Base-by-base conservation (phyloP, 768 basidiomycete species). In the Leccinum boreale region DNA sequence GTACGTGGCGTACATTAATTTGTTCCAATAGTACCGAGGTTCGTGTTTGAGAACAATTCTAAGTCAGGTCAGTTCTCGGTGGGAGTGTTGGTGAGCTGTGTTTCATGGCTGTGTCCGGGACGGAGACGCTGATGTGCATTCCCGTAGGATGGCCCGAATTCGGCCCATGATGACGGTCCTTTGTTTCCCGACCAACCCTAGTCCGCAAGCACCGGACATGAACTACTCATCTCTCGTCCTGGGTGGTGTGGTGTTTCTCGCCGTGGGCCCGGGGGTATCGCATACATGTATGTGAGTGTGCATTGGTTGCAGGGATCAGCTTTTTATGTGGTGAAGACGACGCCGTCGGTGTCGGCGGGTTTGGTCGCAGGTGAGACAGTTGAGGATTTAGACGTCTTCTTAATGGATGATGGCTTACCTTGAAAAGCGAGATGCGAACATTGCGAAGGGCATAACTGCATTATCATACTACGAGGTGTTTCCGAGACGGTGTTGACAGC, bases 21-120 rank as follows among this genome's bases (percentile, higher is more conserved):
- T 29, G 3, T 79, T 28, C 81, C 85, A 0, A 81, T 85, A 55
- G 67, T 70, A 0, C 74, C 77, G n/a, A 75, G 82, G 23, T 31
- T 31, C 29, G 63, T 77, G 4, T 82, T 78, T 49, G 67, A 72
- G 3, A 77, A 80, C 52, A 59, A 73, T 17, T 78, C 77, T 59
- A 67, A 70, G 57, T 79, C 74, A 6, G 84, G 81, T 3, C 75
- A 77, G 0, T 82, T 80, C 62, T 66, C 69, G 31, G 72, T 81
- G 11, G 80, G 79, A 1, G 45, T 63, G 2, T 75, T 74, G 49
- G 79, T 78, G 44, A n/a, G 4, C 21, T 21, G 29, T 29, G 29
- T 29, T 29, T 29, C 29, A 29, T 29, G 29, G 10, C 10, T 28
- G 23, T 12, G 14, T 12, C n/a, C 26, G 21, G 28, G 31, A 10